Base-by-base conservation (phyloP, 2,329 filamentous ascomycete species). In the Fusarium sp. region DNA sequence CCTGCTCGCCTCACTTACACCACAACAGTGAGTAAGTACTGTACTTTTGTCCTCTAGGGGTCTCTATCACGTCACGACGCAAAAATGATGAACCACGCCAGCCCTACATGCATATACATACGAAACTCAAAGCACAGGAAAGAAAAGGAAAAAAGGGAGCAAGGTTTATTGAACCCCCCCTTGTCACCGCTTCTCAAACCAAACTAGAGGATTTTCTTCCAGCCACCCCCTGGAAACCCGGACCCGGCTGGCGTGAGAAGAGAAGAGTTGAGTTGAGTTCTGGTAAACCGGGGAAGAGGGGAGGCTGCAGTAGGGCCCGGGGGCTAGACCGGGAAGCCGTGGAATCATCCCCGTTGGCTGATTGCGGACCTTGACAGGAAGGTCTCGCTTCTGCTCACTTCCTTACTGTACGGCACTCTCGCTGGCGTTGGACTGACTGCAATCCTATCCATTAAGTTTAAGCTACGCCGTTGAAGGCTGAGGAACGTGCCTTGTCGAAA, bases 271-370 rank as follows among this genome's bases (percentile, higher is more conserved):
- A 37, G 10, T 18, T 21, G 28, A 30, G 19, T 31, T 25, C 49
- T 43, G 45, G 48, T 34, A 60, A 55, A 34, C 57, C 57, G 49
- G 65, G 65, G 59, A 69, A 69, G 56, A 62, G 67, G 52, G 52
- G 62, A 62, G 23, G 25, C 41, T 61, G 67, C 67, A 70, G 67
- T 70, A 70, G 67, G 54, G 51, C 67, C 63, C 66, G 66, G 62
- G 48, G 61, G 39, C 45, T 65, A 53, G 54, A 60, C 67, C 49
- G 62, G 67, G 67, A 67, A 59, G 48, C 48, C 37, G 42, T 62
- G 67, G 67, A 70, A 67, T 59, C 43, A 48, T 64, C 67, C 67
- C 63, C 37, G 58, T 70, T 70, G 62, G 67, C n/a, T 66, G 49
- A 42, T 41, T 43, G 25, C 39, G 42, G 23, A 26, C 53, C 46